phyloP scores from a whole-genome alignment of 2,329 filamentous ascomycete species.

The Diaporthe batatas region DNA sequence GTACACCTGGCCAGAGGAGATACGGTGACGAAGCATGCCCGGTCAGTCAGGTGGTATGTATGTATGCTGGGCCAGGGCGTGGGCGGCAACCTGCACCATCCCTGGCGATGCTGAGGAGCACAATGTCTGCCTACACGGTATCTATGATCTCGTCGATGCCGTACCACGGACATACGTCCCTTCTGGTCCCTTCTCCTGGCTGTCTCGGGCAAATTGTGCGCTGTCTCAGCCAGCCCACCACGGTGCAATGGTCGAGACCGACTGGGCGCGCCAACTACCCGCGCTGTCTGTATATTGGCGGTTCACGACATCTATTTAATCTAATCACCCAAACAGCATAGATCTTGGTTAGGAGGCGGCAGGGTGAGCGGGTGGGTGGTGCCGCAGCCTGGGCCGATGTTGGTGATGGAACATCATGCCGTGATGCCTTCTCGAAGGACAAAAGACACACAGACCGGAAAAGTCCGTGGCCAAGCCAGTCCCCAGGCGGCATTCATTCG shows the following conservation, averaged over 20 bases:
- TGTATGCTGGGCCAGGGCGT: no score
- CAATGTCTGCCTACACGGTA: background rate
- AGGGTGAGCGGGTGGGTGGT: background rate
- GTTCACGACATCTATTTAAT: background rate
- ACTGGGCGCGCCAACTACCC: background rate
- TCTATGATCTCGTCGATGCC: slow-evolving; percentile 2
- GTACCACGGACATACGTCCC: slow-evolving; percentile 8
- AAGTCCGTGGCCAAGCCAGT: background rate
- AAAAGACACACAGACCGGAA: background rate
- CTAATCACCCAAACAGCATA: background rate
- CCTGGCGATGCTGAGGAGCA: slow-evolving; percentile 21
- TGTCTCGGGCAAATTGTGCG: slow-evolving; percentile 18
- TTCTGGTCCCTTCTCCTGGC: background rate
- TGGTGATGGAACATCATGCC: background rate
- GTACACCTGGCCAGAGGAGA: no score
- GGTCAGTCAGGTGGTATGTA: no score
- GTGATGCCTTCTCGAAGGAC: no score
- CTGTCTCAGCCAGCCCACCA: slow-evolving; percentile 15
- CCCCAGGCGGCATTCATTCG: background rate
- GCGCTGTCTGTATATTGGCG: background rate
- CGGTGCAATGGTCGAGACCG: background rate
- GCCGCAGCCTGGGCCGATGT: background rate
- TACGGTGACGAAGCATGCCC: background rate
- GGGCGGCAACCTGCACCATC: slow-evolving; percentile 2
- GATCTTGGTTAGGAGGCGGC: no score